Percentiles rank a stretch among this genome's conserved stretches.
Evolutionary conservation across 2,329 filamentous ascomycete species (phyloP).

Genomic region (Alternaria sp.): DNA sequence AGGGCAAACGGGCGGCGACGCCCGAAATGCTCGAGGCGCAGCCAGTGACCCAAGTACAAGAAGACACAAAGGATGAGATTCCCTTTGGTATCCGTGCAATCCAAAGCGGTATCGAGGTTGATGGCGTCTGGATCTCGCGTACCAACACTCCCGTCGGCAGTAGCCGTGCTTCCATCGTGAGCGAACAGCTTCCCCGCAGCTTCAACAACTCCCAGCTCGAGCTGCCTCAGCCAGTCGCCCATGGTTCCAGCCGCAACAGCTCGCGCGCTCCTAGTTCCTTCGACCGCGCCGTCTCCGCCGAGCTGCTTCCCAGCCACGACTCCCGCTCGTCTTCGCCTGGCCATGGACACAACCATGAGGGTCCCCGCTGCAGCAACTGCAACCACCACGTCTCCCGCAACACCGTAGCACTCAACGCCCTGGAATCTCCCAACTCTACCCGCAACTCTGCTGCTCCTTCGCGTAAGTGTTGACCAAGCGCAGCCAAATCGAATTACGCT

Average conservation of each 20-base stretch:
- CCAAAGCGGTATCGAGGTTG: constrained; percentile 81
- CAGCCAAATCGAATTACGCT: neutral
- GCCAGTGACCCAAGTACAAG: constrained; percentile 57
- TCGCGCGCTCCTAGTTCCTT: constrained; percentile 50
- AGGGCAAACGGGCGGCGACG: constrained; percentile 55
- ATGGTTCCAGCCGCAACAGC: constrained; percentile 48
- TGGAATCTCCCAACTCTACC: constrained; percentile 38
- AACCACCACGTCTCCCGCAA: constrained; percentile 41
- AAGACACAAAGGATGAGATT: constrained; percentile 69
- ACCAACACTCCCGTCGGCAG: constrained; percentile 55
- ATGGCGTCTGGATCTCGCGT: constrained; percentile 72
- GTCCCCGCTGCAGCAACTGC: constrained; percentile 50
- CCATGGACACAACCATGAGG: constrained; percentile 35
- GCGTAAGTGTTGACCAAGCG: constrained; percentile 31
- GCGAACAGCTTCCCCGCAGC: constrained; percentile 43
- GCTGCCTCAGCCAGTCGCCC: constrained; percentile 40
- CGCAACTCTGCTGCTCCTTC: constrained; percentile 33
- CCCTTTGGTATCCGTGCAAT: constrained; percentile 89
- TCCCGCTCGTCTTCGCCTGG: constrained; percentile 46
- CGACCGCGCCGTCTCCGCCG: constrained; percentile 52
- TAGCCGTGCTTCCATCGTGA: constrained; percentile 47
- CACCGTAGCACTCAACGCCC: constrained; percentile 42
- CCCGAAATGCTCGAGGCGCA: constrained; percentile 72
- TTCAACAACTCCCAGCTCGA: constrained; percentile 47
- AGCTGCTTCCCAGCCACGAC: constrained; percentile 42